Conservation (phyloP, 2,329 filamentous ascomycete species). For the Penicillium sp. region DNA sequence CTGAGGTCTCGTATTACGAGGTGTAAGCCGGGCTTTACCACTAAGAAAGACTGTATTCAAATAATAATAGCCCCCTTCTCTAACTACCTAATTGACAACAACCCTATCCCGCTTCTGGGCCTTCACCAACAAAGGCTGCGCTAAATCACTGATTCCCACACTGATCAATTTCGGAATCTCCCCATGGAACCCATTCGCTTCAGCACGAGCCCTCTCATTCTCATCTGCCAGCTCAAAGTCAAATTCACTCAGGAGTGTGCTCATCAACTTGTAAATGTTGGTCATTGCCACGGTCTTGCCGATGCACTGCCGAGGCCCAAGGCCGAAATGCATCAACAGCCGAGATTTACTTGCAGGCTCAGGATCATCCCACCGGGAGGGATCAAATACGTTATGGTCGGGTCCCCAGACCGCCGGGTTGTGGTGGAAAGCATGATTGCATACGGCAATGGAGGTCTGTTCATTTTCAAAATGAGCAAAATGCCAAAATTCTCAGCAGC, state of each 20-base stretch:
- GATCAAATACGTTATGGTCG: conserved; percentile 33
- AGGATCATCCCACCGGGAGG: conserved; percentile 27
- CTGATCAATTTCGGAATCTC: conserved; percentile 8
- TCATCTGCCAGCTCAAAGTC: conserved; percentile 31
- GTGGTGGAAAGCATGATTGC: conserved; percentile 38
- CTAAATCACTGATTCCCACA: conserved; percentile 14
- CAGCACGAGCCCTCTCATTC: neutral
- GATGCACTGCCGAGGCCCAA: conserved; percentile 35
- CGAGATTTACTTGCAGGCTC: conserved; percentile 15
- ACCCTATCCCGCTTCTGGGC: conserved; percentile 2
- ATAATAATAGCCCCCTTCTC: neutral
- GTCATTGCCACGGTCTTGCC: conserved; percentile 35
- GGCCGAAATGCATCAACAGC: conserved; percentile 37
- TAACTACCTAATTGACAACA: neutral
- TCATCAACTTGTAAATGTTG: conserved; percentile 36
- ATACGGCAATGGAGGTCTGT: conserved; percentile 33
- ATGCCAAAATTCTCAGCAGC: no score
- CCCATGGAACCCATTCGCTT: neutral
- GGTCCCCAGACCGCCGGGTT: conserved; percentile 32
- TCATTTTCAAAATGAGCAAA: neutral
- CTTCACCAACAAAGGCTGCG: conserved; percentile 7
- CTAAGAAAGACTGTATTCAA: neutral
- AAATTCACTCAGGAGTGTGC: conserved; percentile 31
- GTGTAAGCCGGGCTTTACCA: no score
- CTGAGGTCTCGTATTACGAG: no score